Percentiles rank a stretch among this genome's conserved stretches.
These are phyloP conservation scores for Trichoderma polysporum DNA, from an alignment of 2,329 filamentous ascomycete genomes.

Conservation along the genomic window DNA sequence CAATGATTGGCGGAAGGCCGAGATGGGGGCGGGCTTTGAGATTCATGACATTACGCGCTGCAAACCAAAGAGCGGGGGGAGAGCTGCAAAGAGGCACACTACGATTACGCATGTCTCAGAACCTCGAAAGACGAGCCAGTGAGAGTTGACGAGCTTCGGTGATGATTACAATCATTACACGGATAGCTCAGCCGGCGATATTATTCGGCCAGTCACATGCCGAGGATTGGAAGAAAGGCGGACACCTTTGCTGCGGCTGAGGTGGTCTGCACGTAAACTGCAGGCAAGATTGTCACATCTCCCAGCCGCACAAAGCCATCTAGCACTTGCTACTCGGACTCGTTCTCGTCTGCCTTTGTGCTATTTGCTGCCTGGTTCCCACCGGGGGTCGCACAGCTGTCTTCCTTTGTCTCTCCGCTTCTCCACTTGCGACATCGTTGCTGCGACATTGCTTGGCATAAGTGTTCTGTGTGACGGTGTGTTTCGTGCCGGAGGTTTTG, in stretches of 20 bases:
- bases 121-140: constrained; percentile 4
- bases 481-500: not conserved
- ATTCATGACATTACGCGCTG: constrained; percentile 11
- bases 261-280: not conserved
- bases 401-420: not conserved
- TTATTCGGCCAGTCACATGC: constrained; percentile 6
- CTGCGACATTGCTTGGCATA: not conserved
- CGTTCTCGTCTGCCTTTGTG: not conserved
- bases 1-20: constrained; percentile 3
- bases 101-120: constrained; percentile 19
- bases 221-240: not conserved
- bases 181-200: not conserved
- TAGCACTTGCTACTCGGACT: not conserved
- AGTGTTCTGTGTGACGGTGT: not conserved
- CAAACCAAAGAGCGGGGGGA: not conserved
- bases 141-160: not conserved
- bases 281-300: not conserved
- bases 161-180: not conserved
- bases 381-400: not conserved
- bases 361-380: not conserved
- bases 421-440: not conserved
- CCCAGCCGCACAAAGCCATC: constrained; percentile 5
- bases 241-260: constrained; percentile 10
- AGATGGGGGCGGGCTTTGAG: not conserved
- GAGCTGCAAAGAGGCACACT: not conserved